phyloP scores from a whole-genome alignment of 768 basidiomycete genomes.

The Tulasnella sp. region DNA sequence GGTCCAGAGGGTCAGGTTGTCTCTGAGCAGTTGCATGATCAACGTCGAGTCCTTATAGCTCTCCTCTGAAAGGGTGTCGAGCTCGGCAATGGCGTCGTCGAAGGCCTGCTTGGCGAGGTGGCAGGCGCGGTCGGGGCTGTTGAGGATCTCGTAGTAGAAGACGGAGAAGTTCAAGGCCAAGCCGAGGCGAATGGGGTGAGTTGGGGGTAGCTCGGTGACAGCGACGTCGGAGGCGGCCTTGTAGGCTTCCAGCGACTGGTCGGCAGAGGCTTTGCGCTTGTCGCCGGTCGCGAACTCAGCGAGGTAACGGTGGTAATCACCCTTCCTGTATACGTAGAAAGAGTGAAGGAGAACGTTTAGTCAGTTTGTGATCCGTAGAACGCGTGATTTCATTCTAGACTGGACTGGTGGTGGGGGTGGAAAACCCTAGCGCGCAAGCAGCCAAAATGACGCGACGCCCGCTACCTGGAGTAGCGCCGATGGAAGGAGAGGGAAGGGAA shows the following conservation, averaged over 20 bases:
- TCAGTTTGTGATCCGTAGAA: conserved; percentile 1
- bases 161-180: conserved; percentile 92
- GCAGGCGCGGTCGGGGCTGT: conserved; percentile 81
- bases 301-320: conserved; percentile 88
- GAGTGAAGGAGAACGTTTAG: conserved; percentile 18
- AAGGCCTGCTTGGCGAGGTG: conserved; percentile 89
- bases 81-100: conserved; percentile 77
- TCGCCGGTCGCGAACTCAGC: conserved; percentile 77
- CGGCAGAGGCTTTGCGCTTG: conserved; percentile 64
- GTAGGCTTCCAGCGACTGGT: conserved; percentile 77
- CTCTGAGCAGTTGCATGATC: conserved; percentile 75
- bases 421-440: conserved; percentile 10
- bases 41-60: conserved; percentile 73
- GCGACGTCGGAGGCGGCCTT: conserved; percentile 84
- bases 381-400: conserved; percentile 5
- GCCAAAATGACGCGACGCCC: conserved; percentile 1
- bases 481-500: conserved; percentile 1
- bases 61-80: conserved; percentile 55
- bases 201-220: conserved; percentile 61
- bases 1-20: conserved; percentile 81
- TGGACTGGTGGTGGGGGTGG: neutral
- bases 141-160: conserved; percentile 84
- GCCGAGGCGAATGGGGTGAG: conserved; percentile 83
- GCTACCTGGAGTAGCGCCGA: neutral
- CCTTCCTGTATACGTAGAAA: conserved; percentile 52